Conservation (phyloP, 2,329 filamentous ascomycete genomes). For the Fusarium sp. region DNA sequence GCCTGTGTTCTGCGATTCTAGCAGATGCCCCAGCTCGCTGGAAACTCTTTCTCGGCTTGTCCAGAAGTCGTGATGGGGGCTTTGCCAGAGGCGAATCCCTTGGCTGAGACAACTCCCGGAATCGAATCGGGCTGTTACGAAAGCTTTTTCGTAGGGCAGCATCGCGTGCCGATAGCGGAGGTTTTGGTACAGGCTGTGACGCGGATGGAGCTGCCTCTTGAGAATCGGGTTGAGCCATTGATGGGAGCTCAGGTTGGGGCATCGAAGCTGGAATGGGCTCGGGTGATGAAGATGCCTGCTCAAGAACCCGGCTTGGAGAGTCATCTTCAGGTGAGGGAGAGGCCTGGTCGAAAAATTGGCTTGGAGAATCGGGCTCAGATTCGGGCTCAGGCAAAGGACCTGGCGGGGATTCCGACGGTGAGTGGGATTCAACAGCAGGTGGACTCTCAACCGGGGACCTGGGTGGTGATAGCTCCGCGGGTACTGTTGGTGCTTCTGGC, state of each 20-base stretch:
- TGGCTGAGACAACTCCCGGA: slow-evolving; percentile 50
- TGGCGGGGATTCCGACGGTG: not conserved
- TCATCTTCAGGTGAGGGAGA: slow-evolving; percentile 11
- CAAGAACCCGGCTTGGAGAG: slow-evolving; percentile 2
- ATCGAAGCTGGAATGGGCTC: slow-evolving; percentile 28
- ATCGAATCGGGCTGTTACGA: slow-evolving; percentile 67
- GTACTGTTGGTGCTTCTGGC: not conserved
- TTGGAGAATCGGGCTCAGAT: not conserved
- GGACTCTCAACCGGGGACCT: slow-evolving; percentile 7
- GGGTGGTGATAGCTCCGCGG: slow-evolving; percentile 1
- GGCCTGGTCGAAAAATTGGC: slow-evolving; percentile 1
- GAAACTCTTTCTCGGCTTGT: slow-evolving; percentile 28
- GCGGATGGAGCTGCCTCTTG: slow-evolving; percentile 11
- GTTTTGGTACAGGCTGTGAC: slow-evolving; percentile 25
- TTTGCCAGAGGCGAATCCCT: slow-evolving; percentile 65
- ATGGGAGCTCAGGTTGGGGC: slow-evolving; percentile 28
- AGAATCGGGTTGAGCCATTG: slow-evolving; percentile 5
- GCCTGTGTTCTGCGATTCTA: not conserved
- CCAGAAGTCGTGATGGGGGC: slow-evolving; percentile 47
- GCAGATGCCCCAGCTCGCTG: not conserved
- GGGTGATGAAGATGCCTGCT: slow-evolving; percentile 10
- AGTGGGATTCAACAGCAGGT: slow-evolving; percentile 9
- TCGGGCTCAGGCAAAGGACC: not conserved
- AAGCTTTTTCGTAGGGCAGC: slow-evolving; percentile 69
- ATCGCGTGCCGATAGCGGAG: slow-evolving; percentile 60